A percentile compares a stretch with the other conserved stretches of the same genome.
Evolutionary conservation across 495 filamentous ascomycete species (phyloP).

Genomic region (Tricharina praecox): DNA sequence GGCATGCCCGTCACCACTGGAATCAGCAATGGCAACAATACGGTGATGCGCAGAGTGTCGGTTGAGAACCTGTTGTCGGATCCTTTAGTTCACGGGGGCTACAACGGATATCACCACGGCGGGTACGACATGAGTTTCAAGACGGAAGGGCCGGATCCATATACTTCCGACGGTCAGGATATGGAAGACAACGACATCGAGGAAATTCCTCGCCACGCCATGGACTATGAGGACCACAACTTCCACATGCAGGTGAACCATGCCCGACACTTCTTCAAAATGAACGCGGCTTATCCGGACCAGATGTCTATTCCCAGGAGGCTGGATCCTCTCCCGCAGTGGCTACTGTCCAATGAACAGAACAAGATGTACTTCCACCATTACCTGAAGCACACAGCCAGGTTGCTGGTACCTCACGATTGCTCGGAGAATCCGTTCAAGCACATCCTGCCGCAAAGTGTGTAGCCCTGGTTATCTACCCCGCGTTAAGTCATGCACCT

Average conservation of each 20-base stretch:
- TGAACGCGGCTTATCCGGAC: slow-evolving; percentile 28
- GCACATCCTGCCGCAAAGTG: slow-evolving; percentile 50
- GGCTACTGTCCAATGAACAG: slow-evolving; percentile 56
- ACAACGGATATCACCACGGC: slow-evolving; percentile 13
- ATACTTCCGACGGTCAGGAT: background rate
- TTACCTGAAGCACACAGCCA: slow-evolving; percentile 55
- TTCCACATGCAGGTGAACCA: slow-evolving; percentile 49
- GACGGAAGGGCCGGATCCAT: background rate
- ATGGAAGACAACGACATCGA: slow-evolving; percentile 26
- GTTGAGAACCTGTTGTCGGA: slow-evolving; percentile 22
- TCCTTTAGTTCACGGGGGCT: slow-evolving; percentile 10
- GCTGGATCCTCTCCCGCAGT: slow-evolving; percentile 49
- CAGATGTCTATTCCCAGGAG: slow-evolving; percentile 46
- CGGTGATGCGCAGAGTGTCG: slow-evolving; percentile 23
- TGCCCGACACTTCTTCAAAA: slow-evolving; percentile 32
- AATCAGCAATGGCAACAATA: slow-evolving; percentile 18
- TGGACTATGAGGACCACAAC: slow-evolving; percentile 16
- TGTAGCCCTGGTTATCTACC: slow-evolving; percentile 23
- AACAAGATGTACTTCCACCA: slow-evolving; percentile 65
- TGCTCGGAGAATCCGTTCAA: slow-evolving; percentile 53
- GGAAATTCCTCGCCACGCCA: slow-evolving; percentile 23
- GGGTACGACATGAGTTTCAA: background rate
- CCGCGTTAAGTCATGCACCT: slow-evolving; percentile 4
- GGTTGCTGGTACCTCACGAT: slow-evolving; percentile 53
- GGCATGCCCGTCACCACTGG: slow-evolving; percentile 16